Conservation (phyloP, 164 flowering plant species). For the Stephania japonica region DNA sequence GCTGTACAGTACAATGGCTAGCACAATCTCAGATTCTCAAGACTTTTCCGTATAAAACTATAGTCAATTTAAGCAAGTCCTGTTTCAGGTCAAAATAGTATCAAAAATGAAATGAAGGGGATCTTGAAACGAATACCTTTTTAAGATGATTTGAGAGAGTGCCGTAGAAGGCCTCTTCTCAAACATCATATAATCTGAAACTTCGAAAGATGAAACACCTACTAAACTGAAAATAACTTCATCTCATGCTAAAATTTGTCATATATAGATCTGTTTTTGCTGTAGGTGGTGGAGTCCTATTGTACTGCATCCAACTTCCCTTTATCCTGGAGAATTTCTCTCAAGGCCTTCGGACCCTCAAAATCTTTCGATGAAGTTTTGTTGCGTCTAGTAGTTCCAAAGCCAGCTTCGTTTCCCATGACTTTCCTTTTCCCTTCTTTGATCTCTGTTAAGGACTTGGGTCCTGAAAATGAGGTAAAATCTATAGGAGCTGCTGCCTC, state of each 20-base stretch:
- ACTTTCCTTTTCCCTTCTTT: conserved; percentile 47
- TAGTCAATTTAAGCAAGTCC: neutral
- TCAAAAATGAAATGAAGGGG: neutral
- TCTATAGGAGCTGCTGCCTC: conserved; percentile 21
- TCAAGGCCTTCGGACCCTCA: conserved; percentile 52
- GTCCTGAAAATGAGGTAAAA: conserved; percentile 39
- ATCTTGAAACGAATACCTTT: neutral
- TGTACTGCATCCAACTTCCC: conserved; percentile 12
- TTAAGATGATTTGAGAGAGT: conserved; percentile 11
- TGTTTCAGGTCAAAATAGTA: conserved; percentile 1
- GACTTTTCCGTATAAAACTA: neutral
- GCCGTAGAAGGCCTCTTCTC: conserved; percentile 22
- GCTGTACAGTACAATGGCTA: neutral
- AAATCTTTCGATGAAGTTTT: conserved; percentile 23
- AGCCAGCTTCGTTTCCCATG: conserved; percentile 19
- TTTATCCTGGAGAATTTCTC: conserved; percentile 47
- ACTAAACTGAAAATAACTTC: conserved; percentile 2
- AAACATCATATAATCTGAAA: neutral
- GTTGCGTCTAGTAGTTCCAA: conserved; percentile 10
- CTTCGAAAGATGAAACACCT: conserved; percentile 2
- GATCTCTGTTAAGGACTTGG: conserved; percentile 56
- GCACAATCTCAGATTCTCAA: neutral
- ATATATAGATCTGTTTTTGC: conserved; percentile 6
- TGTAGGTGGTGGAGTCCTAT: conserved; percentile 8
- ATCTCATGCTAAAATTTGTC: conserved; percentile 7